Evolutionary conservation across 2,329 filamentous ascomycete species (phyloP), one percentile per base, ranked within the genome.

Genomic region (Aspergillus sp.): DNA sequence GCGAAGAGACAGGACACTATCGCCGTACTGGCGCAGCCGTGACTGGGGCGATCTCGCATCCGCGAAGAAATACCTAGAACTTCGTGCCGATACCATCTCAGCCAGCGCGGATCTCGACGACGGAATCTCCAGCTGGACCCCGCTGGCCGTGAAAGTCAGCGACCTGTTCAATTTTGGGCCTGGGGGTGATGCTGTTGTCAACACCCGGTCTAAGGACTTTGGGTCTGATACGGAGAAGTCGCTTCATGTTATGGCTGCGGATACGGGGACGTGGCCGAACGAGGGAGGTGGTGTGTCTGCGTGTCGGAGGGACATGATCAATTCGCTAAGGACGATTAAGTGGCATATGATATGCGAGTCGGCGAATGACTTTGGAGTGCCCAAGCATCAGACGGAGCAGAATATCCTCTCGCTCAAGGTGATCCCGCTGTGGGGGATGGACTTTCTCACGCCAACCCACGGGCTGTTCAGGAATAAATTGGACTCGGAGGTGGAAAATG

Each of bases 331-430:
- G 44, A 82, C 80, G 0, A 81, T 84, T 61, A 78, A 81, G 56
- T 82, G 81, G 72, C 81, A 84, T 62, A 81, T 83, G 62, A 71
- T 84, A 44, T 81, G 79, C 49, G 82, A 84, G 69, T 80, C 80
- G 6, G 81, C 81, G 8, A 83, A 82, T 62, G 82, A 84, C 58
- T 84, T 78, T 59, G 82, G 82, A 31, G 76, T 83, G 19, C 82
- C 82, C 6, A 79, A 82, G 17, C 82, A 82, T 67, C 82, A 84
- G 66, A 80, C 82, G 1, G 82, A 84, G 68, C 77, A 77, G 63
- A 84, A 83, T 56, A 76, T 84, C 9, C 79, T 82, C 64, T 83
- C 81, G 0, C 67, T 84, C 57, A 83, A 82, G 62, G 72, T 83
- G 17, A 72, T 84, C 37, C 81, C 82, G 3, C 74, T 84, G 1